Evolutionary conservation across 495 filamentous ascomycete genomes (phyloP), one percentile per base, ranked within the genome.

Genomic region (Halenospora varia): DNA sequence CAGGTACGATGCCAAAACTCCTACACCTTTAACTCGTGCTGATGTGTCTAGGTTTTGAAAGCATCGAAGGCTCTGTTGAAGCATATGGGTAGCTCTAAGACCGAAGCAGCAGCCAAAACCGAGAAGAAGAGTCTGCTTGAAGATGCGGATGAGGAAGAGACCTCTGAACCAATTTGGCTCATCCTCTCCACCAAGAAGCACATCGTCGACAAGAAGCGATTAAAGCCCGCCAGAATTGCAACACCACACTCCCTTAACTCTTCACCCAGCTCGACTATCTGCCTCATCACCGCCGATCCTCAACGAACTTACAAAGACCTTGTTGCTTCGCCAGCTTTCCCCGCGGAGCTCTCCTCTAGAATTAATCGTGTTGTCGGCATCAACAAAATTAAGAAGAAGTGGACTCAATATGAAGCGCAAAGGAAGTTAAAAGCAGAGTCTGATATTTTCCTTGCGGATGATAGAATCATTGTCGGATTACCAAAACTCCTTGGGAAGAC

Each of bases 251-350:
- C 89, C 3, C 79, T 94, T 29, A 86, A 88, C 73, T 69, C 72
- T 47, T 74, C 81, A 50, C 71, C 78, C 25, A 80, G 74, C 41
- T 76, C 82, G 51, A 89, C 80, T 53, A 84, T 95, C 65, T 96
- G 92, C 71, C 76, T 96, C 51, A 92, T 95, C 62, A 86, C 86
- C 57, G 83, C 83, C 61, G 88, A 96, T 67, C 94, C 94, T 11
- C 91, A 96, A 77, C 85, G 93, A 51, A 74, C 78, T 18, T 92
- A 92, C 76, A 97, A 97, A 77, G 89, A 97, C 72, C 76, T 92
- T 50, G 78, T 96, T 61, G 82, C 83, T 35, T 77, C 87, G 61
- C 76, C 85, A 22, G 77, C 87, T 17, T 94, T 96, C 73, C 92
- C 93, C 3, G 70, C 82, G 53, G 77, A 79, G 8, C 77, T 95